Evolutionary conservation across 192 early-diverging fungal species (phyloP), one percentile per base, ranked within the genome.

Genomic region (Entophlyctis luteolus): DNA sequence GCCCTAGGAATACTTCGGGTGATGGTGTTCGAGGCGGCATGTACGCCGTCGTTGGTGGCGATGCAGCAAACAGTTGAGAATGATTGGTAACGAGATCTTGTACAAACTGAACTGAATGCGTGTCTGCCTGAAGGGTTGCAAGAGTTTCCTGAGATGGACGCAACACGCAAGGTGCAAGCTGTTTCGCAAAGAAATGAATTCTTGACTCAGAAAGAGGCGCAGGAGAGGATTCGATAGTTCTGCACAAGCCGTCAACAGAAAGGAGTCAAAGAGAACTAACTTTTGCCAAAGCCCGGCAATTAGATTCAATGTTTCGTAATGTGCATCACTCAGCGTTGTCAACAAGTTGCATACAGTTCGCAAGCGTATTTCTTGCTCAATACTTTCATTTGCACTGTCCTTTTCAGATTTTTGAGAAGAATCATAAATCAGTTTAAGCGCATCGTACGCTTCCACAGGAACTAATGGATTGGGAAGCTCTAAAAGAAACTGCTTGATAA

Each of bases 291-390:
- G 71, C 2, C 48, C 62, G 5, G 57, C 59, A 28, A 78, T 33
- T 31, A 78, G 53, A 28, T 62, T 63, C 28, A 78, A 39, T 0
- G 72, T 78, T 27, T 74, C 72, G 31, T 52, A 72, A 55, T 74
- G 72, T 4, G 76, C 57, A 49, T 39, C 28, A n/a, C 72, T 48
- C 3, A 78, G 53, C 1, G 72, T 74, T 2, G 38, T 27, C 1
- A 78, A 62, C 16, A 74, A 29, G 27, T 56, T 54, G 2, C 55
- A 55, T 34, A 78, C 60, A 1, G 72, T 62, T 37, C 68, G 67
- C 36, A 74, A 42, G 16, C 76, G 72, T 34, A 68, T 67, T 23
- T 67, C 65, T 22, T 72, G 66, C n/a, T n/a, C n/a, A n/a, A n/a
- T n/a, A 38, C 74, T 72, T 28, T 68, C 58, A 14, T 50, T 31